phyloP scores from a whole-genome alignment of 345 rosid species.

The Eucalyptus tenuipes region DNA sequence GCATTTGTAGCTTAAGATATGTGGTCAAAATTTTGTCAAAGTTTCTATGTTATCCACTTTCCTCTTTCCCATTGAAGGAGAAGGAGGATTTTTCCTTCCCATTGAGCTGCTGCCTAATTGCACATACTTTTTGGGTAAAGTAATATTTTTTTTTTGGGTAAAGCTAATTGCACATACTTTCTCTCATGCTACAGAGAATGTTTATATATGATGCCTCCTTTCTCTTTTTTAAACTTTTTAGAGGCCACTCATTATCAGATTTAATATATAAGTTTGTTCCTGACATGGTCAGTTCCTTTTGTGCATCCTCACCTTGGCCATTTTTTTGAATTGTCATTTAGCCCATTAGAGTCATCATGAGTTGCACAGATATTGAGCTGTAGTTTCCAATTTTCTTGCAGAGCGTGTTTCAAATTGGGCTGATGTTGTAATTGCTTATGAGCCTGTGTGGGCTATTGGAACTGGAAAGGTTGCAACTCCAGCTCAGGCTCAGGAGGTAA shows the following conservation, averaged over 20 bases:
- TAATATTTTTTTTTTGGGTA: too few species aligned
- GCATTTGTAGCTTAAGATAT: not conserved
- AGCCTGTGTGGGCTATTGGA: conserved; percentile 96
- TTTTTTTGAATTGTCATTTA: not conserved
- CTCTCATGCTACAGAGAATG: not conserved
- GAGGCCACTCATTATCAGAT: not conserved
- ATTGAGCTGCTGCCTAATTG: not conserved
- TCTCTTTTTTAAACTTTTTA: not conserved
- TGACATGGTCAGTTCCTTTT: not conserved
- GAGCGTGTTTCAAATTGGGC: conserved; percentile 51
- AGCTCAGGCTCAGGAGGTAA: conserved; percentile 92
- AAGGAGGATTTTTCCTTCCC: not conserved
- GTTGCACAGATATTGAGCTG: not conserved
- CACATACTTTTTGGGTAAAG: not conserved
- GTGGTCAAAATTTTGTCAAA: not conserved
- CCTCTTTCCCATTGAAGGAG: not conserved
- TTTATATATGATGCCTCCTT: not conserved
- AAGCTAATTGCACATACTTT: not conserved
- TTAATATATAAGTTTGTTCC: not conserved
- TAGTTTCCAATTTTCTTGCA: conserved; percentile 8
- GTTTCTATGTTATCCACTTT: not conserved
- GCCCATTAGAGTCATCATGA: not conserved
- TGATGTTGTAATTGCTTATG: conserved; percentile 75
- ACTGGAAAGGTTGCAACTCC: conserved; percentile 91
- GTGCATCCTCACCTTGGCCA: not conserved